phyloP scores from a whole-genome alignment of 2,329 filamentous ascomycete genomes.

The Alternaria ethzedia region DNA sequence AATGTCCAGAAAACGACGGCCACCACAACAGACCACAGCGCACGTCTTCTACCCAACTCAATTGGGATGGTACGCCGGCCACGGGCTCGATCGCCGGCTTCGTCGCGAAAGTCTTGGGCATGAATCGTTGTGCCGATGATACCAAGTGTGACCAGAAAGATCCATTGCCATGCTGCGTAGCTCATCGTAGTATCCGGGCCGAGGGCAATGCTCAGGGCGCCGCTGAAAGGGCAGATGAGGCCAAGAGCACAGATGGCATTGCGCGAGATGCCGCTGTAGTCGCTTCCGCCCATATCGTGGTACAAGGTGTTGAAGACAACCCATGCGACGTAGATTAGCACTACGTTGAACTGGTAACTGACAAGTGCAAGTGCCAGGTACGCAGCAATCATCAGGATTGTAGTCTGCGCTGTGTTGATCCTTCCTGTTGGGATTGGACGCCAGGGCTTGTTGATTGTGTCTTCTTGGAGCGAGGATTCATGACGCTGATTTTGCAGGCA shows the following conservation, averaged over 20 bases:
- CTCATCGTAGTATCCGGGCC: conserved; percentile 12
- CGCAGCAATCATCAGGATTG: conserved; percentile 12
- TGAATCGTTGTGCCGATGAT: conserved; percentile 50
- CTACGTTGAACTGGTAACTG: conserved; percentile 11
- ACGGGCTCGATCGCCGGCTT: conserved; percentile 63
- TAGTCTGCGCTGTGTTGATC: conserved; percentile 26
- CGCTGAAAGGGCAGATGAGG: conserved; percentile 35
- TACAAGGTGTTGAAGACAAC: conserved; percentile 30
- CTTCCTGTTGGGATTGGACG: conserved; percentile 35
- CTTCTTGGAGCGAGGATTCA: conserved; percentile 44
- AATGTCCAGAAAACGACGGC: conserved; percentile 18
- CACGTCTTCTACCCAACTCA: conserved; percentile 63
- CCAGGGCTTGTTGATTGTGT: conserved; percentile 52
- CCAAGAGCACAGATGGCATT: conserved; percentile 42
- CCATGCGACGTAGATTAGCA: conserved; percentile 24
- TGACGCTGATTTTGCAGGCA: conserved; percentile 50
- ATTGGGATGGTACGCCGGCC: conserved; percentile 83
- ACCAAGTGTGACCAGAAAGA: conserved; percentile 26
- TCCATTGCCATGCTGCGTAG: conserved; percentile 34
- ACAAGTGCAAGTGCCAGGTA: background rate
- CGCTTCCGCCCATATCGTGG: conserved; percentile 39
- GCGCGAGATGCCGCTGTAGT: conserved; percentile 32
- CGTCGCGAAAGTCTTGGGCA: conserved; percentile 50
- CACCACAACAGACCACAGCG: conserved; percentile 15
- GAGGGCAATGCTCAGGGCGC: conserved; percentile 35